Evolutionary conservation across 2,329 filamentous ascomycete genomes (phyloP), one percentile per base, ranked within the genome.

Genomic region (Scedosporium aurantiacum): DNA sequence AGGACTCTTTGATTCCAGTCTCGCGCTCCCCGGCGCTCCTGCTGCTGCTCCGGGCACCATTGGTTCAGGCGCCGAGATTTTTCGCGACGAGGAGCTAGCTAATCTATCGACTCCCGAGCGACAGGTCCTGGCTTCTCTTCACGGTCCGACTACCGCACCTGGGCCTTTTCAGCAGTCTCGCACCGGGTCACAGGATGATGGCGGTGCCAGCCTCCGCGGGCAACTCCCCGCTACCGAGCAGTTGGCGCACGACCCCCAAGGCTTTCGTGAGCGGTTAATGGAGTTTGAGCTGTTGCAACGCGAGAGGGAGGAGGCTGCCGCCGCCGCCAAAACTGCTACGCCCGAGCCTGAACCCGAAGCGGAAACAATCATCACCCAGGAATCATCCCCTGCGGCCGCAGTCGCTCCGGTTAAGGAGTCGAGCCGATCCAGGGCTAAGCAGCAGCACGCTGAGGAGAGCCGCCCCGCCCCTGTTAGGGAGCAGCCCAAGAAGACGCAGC

Each of bases 231-330:
- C 73, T 25, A 74, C 76, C 1, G 76, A 78, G 43, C 76, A 83
- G 62, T 76, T 85, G 5, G 70, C 75, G 60, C 75, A 78, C 63
- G 84, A 87, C 63, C 66, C 75, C 0, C 79, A 85, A 66, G 84
- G 83, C 0, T 86, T 85, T 66, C 80, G 79, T 64, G 89, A 90
- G 56, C 86, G 92, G 55, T 79, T 97, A 21, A 84, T 89, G 66
- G 88, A 97, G 70, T 97, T 97, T 70, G 85, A 95, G 67, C 83
- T 88, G 32, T 76, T 94, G 58, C 83, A 89, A 66, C 82, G 87
- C n/a, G 83, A 89, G 69, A 83, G 87, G 63, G 90, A 92, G 62
- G 78, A 80, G 16, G 77, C 80, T 58, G 73, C 77, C 62, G 68
- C 70, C 27, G 67, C 70, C n/a, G 78, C 52, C 16, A 68, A 32